phyloP scores from a whole-genome alignment of 2,329 filamentous ascomycete species.

The Basipetospora chlamydospora region DNA sequence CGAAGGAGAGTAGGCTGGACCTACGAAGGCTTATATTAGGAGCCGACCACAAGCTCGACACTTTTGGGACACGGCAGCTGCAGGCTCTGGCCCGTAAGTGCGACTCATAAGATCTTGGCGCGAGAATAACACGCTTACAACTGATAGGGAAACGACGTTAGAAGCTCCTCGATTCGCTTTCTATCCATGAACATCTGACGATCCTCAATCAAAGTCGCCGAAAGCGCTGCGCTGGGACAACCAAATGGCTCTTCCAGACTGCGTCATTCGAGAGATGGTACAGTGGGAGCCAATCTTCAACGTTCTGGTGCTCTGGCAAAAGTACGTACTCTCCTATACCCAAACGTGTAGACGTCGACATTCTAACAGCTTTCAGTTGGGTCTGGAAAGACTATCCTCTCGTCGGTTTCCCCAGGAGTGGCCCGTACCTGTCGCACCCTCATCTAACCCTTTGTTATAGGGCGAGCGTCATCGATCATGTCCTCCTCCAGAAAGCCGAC shows the following conservation, averaged over 20 bases:
- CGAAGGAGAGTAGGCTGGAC: background rate
- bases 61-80: background rate
- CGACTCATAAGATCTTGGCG: background rate
- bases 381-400: constrained; percentile 14
- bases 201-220: constrained; percentile 14
- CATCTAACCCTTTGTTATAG: background rate
- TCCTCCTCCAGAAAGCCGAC: background rate
- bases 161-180: constrained; percentile 15
- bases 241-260: constrained; percentile 13
- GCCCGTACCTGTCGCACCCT: background rate
- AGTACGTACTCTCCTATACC: constrained; percentile 3
- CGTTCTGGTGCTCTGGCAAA: background rate
- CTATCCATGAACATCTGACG: constrained; percentile 12
- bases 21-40: background rate
- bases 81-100: background rate
- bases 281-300: background rate
- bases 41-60: background rate
- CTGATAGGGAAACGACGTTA: constrained; percentile 9
- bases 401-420: constrained; percentile 2
- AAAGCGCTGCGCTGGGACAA: constrained; percentile 14
- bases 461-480: background rate
- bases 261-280: background rate
- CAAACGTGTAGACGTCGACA: background rate
- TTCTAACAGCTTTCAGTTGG: constrained; percentile 11
- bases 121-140: background rate